Conservation (phyloP, 768 basidiomycete genomes). For the Termitomyces sp. region DNA sequence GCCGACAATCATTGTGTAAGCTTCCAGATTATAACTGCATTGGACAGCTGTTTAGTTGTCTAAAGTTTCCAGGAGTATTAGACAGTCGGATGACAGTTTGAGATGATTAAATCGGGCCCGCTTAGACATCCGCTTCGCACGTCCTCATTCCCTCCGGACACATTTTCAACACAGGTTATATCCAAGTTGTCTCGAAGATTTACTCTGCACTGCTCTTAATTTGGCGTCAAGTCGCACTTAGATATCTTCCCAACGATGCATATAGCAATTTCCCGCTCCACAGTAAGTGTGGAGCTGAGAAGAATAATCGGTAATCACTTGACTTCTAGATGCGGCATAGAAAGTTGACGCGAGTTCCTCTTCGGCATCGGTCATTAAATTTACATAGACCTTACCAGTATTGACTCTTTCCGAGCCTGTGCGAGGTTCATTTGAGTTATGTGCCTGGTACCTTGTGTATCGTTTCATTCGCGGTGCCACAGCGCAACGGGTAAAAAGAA, state of each 20-base stretch:
- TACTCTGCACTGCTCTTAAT: not conserved
- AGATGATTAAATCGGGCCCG: too few species aligned
- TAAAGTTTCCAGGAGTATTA: too few species aligned
- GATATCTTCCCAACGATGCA: not conserved
- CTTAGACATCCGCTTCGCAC: not conserved
- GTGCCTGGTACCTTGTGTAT: constrained; percentile 1
- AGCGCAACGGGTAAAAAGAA: not conserved
- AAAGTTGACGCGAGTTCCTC: not conserved
- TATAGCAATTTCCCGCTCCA: not conserved
- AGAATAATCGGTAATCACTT: not conserved
- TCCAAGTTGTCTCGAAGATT: too few species aligned
- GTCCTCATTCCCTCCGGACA: not conserved
- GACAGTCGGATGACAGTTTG: too few species aligned
- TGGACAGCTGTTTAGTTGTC: too few species aligned
- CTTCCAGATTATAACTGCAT: too few species aligned
- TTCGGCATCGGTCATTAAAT: constrained; percentile 1
- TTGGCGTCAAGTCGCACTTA: too few species aligned
- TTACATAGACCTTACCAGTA: not conserved
- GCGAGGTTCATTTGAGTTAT: not conserved
- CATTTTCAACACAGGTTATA: not conserved
- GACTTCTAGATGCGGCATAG: not conserved
- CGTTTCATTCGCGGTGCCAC: not conserved
- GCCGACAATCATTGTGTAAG: too few species aligned
- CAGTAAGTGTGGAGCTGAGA: not conserved
- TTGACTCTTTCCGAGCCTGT: not conserved